phyloP scores from a whole-genome alignment of 2,329 filamentous ascomycete genomes.

The Talaromyces sp. region DNA sequence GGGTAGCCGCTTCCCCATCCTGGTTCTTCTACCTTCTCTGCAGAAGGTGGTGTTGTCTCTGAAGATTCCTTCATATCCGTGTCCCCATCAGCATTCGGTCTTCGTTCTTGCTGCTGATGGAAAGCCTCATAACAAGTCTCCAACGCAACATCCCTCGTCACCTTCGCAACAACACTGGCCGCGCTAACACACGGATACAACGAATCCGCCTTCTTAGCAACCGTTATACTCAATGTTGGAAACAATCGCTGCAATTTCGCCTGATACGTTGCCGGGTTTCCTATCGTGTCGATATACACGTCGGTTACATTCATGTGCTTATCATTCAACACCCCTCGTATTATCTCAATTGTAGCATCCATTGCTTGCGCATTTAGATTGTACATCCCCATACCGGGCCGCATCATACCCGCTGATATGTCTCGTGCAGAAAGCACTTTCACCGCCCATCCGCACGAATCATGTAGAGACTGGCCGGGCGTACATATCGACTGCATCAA shows the following conservation, averaged over 20 bases:
- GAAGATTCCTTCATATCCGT: slow-evolving; percentile 23
- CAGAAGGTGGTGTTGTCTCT: slow-evolving; percentile 25
- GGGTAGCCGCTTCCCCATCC: slow-evolving; percentile 93
- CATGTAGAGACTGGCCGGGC: slow-evolving; percentile 51
- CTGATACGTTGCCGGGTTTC: slow-evolving; percentile 77
- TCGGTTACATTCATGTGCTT: slow-evolving; percentile 74
- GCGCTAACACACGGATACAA: slow-evolving; percentile 90
- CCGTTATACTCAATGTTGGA: slow-evolving; percentile 67
- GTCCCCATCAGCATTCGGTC: slow-evolving; percentile 16
- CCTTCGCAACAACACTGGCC: slow-evolving; percentile 91
- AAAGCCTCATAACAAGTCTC: slow-evolving; percentile 67
- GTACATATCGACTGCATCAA: slow-evolving; percentile 71
- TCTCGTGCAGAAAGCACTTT: slow-evolving; percentile 75
- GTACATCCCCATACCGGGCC: slow-evolving; percentile 53
- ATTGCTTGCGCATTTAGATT: slow-evolving; percentile 96
- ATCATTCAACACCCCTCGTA: slow-evolving; percentile 66
- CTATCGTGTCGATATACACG: slow-evolving; percentile 94
- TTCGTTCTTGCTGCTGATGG: slow-evolving; percentile 23
- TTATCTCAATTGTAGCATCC: slow-evolving; percentile 81
- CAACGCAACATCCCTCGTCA: slow-evolving; percentile 84
- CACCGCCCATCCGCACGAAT: slow-evolving; percentile 76
- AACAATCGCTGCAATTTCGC: slow-evolving; percentile 77
- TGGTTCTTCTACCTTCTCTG: not conserved
- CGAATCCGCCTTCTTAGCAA: slow-evolving; percentile 87
- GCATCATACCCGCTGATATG: slow-evolving; percentile 74